Evolutionary conservation across 805 yeast genomes (phyloP).

Genomic region (Isabelozyma pseudorhagii): DNA sequence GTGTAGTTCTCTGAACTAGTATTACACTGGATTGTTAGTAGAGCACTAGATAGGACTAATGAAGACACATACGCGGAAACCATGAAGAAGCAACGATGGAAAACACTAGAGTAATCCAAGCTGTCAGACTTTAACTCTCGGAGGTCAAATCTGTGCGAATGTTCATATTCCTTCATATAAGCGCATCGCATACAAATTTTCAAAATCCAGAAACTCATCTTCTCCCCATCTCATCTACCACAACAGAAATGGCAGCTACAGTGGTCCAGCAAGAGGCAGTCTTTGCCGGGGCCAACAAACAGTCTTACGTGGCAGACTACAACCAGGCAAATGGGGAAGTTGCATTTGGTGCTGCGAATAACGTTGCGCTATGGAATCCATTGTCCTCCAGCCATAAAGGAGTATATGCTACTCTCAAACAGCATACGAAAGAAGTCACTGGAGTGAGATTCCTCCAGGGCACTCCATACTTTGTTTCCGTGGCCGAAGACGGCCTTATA

Average conservation of each 20-base stretch:
- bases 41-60: background rate
- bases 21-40: slow-evolving; percentile 31
- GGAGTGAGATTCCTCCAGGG: slow-evolving; percentile 54
- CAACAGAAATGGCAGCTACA: background rate
- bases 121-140: background rate
- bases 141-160: background rate
- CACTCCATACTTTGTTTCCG: slow-evolving; percentile 49
- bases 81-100: slow-evolving; percentile 13
- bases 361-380: slow-evolving; percentile 71
- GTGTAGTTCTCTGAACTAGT: slow-evolving; percentile 40
- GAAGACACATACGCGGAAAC: slow-evolving; percentile 34
- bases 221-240: background rate
- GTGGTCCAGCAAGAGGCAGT: slow-evolving; percentile 45
- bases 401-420: slow-evolving; percentile 53
- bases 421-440: slow-evolving; percentile 62
- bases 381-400: slow-evolving; percentile 40
- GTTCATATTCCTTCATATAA: background rate
- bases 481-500: slow-evolving; percentile 64
- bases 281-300: slow-evolving; percentile 72
- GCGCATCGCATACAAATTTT: background rate
- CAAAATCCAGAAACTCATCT: background rate
- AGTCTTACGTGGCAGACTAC: slow-evolving; percentile 57
- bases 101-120: background rate
- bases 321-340: slow-evolving; percentile 34
- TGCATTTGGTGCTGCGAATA: slow-evolving; percentile 71